Conservation (phyloP, 108 stramenopile species). For the Thalassiosira profunda region DNA sequence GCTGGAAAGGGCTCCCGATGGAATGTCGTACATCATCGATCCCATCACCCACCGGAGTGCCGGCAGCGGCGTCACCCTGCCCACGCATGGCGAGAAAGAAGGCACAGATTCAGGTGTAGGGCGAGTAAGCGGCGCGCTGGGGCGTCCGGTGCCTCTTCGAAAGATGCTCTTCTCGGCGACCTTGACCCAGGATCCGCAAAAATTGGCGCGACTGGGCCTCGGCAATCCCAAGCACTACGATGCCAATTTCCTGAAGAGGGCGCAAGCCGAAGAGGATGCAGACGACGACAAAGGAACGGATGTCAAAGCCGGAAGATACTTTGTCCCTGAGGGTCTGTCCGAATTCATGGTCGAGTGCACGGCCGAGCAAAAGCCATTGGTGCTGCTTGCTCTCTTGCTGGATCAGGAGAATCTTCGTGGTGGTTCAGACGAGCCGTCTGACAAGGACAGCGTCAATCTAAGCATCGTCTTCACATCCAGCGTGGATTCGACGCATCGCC, state of each 20-base stretch:
- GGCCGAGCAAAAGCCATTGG: slow-evolving; percentile 84
- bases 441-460: slow-evolving; percentile 20
- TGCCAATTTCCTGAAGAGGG: slow-evolving; percentile 65
- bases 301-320: slow-evolving; percentile 40
- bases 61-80: slow-evolving; percentile 26
- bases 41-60: slow-evolving; percentile 54
- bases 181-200: slow-evolving; percentile 95
- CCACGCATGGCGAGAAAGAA: slow-evolving; percentile 8
- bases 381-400: slow-evolving; percentile 84
- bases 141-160: slow-evolving; percentile 33
- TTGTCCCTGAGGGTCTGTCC: slow-evolving; percentile 47
- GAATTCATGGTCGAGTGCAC: slow-evolving; percentile 57
- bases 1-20: slow-evolving; percentile 37
- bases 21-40: slow-evolving; percentile 32
- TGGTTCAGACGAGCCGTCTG: neutral
- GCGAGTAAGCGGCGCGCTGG: slow-evolving; percentile 13
- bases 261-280: slow-evolving; percentile 4
- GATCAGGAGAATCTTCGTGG: slow-evolving; percentile 51
- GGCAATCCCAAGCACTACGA: slow-evolving; percentile 91
- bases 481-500: slow-evolving; percentile 93
- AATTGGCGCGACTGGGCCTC: slow-evolving; percentile 87
- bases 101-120: slow-evolving; percentile 7
- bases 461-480: slow-evolving; percentile 95
- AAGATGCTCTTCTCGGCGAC: slow-evolving; percentile 93
- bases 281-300: slow-evolving; percentile 26